phyloP scores from a whole-genome alignment of 257 asterid species.

The Forsythia viridissima region DNA sequence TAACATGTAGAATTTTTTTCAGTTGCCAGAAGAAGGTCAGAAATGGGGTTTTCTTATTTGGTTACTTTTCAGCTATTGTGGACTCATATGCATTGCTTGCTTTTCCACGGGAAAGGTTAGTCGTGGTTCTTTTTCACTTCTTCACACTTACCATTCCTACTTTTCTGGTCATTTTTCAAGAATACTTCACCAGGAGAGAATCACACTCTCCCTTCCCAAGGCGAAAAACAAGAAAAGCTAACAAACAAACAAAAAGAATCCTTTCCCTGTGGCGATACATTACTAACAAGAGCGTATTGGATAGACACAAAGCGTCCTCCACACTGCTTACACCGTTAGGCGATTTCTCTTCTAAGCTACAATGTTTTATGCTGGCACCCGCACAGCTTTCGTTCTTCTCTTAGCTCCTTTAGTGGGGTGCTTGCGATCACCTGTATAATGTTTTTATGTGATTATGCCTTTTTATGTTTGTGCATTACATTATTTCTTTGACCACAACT shows the following conservation, averaged over 20 bases:
- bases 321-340: no score
- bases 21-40: slow-evolving; percentile 97
- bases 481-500: background rate
- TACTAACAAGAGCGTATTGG: no score
- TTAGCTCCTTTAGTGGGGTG: background rate
- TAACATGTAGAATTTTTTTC: slow-evolving; percentile 28
- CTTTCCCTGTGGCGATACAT: background rate
- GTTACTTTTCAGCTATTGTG: slow-evolving; percentile 96
- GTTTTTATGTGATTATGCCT: background rate
- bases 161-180: background rate
- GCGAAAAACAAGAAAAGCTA: background rate
- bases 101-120: slow-evolving; percentile 81
- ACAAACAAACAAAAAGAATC: background rate
- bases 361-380: background rate
- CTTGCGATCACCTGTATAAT: background rate
- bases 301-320: no score
- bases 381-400: background rate
- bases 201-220: background rate
- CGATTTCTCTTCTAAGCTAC: no score
- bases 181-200: background rate
- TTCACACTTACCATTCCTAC: background rate
- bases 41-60: slow-evolving; percentile 98
- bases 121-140: slow-evolving; percentile 13
- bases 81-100: slow-evolving; percentile 84
- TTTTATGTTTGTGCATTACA: background rate